Evolutionary conservation across 345 rosid genomes (phyloP).

Genomic region (Salix dunnii): DNA sequence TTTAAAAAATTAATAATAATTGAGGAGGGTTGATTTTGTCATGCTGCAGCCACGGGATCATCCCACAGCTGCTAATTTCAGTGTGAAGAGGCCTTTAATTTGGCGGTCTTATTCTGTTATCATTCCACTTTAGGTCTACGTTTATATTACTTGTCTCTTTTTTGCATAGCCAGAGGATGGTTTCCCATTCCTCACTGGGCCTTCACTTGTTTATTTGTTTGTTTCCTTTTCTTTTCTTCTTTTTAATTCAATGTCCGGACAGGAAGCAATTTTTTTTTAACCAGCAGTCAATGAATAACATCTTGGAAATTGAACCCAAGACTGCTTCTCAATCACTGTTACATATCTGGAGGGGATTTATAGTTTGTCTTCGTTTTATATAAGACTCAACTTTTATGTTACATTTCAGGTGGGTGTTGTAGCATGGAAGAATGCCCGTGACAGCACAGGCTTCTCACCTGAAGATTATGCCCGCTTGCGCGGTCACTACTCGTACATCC

Average conservation of each 20-base stretch:
- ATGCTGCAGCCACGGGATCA: not conserved
- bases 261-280: not conserved
- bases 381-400: not conserved
- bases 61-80: not conserved
- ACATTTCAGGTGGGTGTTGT: slow-evolving; percentile 70
- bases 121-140: not conserved
- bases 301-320: not conserved
- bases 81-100: not conserved
- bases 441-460: slow-evolving; percentile 88
- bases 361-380: not conserved
- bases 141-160: not conserved
- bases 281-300: not conserved
- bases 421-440: slow-evolving; percentile 87
- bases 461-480: slow-evolving; percentile 97
- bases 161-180: not conserved
- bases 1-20: not conserved
- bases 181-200: not conserved
- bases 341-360: not conserved
- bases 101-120: not conserved
- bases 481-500: slow-evolving; percentile 94
- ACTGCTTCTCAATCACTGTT: not conserved
- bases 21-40: not conserved
- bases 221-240: not conserved
- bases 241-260: not conserved
- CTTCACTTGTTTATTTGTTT: not conserved